These are phyloP conservation scores for Macrophomina tecta DNA, from an alignment of 2,329 filamentous ascomycete genomes.

Conservation along the genomic window DNA sequence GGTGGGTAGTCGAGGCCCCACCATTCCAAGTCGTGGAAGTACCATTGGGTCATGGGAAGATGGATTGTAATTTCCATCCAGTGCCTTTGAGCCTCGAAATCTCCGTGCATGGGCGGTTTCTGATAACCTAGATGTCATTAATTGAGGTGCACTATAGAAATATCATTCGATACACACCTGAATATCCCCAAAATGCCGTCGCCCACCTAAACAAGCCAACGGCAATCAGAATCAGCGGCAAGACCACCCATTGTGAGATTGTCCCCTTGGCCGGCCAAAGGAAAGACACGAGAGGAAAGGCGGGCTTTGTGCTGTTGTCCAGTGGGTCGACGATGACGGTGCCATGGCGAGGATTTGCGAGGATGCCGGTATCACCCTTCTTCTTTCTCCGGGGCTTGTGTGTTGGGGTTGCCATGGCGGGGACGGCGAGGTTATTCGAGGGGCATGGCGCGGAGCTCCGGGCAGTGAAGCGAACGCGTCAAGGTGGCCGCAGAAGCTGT, in stretches of 20 bases:
- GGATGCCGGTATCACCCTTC: constrained; percentile 48
- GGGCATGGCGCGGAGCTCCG: constrained; percentile 31
- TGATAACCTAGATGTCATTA: constrained; percentile 65
- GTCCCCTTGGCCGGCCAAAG: constrained; percentile 88
- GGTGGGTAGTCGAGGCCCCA: constrained; percentile 99
- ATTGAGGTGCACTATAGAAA: background rate
- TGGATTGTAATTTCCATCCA: constrained; percentile 98
- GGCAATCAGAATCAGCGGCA: constrained; percentile 86
- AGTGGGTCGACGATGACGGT: constrained; percentile 49
- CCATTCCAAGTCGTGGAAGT: constrained; percentile 95
- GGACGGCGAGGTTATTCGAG: constrained; percentile 30
- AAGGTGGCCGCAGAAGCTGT: constrained; percentile 18
- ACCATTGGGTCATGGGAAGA: constrained; percentile 92
- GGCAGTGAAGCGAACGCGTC: constrained; percentile 5
- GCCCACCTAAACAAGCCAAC: constrained; percentile 94
- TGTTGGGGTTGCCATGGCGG: constrained; percentile 41
- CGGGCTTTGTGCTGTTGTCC: constrained; percentile 60
- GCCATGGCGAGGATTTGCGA: constrained; percentile 49
- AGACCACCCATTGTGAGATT: constrained; percentile 86
- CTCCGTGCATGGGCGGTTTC: constrained; percentile 88
- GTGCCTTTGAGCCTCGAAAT: constrained; percentile 97
- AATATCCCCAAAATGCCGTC: constrained; percentile 92
- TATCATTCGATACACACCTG: constrained; percentile 62
- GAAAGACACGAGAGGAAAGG: constrained; percentile 92
- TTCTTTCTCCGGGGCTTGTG: constrained; percentile 53